Evolutionary conservation across 179 eudicot species (phyloP).

Genomic region (Gypsophila paniculata): DNA sequence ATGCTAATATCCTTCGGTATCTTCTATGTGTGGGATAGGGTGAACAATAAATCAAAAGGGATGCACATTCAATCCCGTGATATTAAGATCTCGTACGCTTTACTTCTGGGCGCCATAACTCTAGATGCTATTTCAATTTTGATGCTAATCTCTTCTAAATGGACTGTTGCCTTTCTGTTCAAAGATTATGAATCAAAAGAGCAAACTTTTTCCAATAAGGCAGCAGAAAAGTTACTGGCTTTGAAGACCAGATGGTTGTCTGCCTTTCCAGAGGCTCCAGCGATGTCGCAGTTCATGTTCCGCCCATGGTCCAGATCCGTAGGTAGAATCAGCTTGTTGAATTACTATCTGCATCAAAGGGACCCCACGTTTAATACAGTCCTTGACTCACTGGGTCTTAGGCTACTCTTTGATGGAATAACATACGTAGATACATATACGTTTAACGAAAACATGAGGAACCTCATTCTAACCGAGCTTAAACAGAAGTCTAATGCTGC

Average conservation of each 20-base stretch:
- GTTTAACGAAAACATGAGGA: not conserved
- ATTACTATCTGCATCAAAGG: slow-evolving; percentile 23
- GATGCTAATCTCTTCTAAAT: slow-evolving; percentile 21
- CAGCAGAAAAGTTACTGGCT: slow-evolving; percentile 6
- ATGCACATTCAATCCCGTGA: slow-evolving; percentile 6
- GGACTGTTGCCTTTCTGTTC: slow-evolving; percentile 17
- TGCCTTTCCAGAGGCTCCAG: slow-evolving; percentile 16
- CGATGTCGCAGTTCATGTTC: slow-evolving; percentile 10
- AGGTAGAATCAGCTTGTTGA: slow-evolving; percentile 21
- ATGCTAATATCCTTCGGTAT: slow-evolving; percentile 14
- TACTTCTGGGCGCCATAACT: slow-evolving; percentile 27
- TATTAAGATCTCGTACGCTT: slow-evolving; percentile 17
- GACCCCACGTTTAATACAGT: not conserved
- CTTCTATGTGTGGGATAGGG: slow-evolving; percentile 19
- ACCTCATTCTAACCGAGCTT: slow-evolving; percentile 17
- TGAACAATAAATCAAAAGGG: not conserved
- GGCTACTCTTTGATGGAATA: slow-evolving; percentile 15
- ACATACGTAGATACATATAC: slow-evolving; percentile 12
- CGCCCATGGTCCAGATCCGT: slow-evolving; percentile 31
- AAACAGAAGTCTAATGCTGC: slow-evolving; percentile 18
- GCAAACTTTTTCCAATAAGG: not conserved
- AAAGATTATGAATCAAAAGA: slow-evolving; percentile 9
- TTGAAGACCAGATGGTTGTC: slow-evolving; percentile 1
- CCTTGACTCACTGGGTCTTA: slow-evolving; percentile 18
- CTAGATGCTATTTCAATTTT: slow-evolving; percentile 18